A percentile compares a stretch with the other conserved stretches of the same genome.
Evolutionary conservation across 2,329 filamentous ascomycete species (phyloP).

Genomic region (Pseudonectria foliicola): DNA sequence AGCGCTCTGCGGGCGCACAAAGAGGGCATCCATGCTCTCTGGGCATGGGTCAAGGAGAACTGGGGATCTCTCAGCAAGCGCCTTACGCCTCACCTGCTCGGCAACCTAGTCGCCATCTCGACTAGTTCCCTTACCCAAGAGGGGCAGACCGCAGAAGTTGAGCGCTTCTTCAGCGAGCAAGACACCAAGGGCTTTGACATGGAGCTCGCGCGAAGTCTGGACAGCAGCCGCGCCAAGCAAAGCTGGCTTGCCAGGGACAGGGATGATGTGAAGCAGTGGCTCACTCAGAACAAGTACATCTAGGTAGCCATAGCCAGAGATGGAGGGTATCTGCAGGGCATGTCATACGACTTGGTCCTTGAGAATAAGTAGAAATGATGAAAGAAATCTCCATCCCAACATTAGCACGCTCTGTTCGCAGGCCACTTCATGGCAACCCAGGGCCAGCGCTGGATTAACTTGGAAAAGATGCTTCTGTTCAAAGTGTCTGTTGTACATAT

Average conservation of each 20-base stretch:
- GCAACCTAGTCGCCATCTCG: conserved; percentile 74
- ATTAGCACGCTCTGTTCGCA: no score
- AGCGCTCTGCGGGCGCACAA: conserved; percentile 69
- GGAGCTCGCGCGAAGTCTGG: conserved; percentile 80
- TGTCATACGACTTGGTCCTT: background rate
- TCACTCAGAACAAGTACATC: conserved; percentile 21
- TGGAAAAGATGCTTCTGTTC: conserved; percentile 14
- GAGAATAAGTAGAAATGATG: no score
- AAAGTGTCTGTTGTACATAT: conserved; percentile 24
- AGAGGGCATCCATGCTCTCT: conserved; percentile 73
- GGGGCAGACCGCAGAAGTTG: conserved; percentile 67
- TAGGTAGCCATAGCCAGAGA: conserved; percentile 7
- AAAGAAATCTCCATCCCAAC: no score
- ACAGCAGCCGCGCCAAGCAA: conserved; percentile 73
- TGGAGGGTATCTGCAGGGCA: no score
- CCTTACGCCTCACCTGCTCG: conserved; percentile 80
- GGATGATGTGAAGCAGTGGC: conserved; percentile 61
- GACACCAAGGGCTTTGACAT: conserved; percentile 83
- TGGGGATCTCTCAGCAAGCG: conserved; percentile 80
- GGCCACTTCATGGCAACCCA: no score
- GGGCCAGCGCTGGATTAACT: background rate
- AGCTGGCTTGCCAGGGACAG: conserved; percentile 52
- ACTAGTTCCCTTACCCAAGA: conserved; percentile 73
- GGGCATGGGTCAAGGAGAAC: conserved; percentile 75
- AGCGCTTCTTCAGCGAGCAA: conserved; percentile 74